Evolutionary conservation across 2,329 filamentous ascomycete genomes (phyloP).

Genomic region (Fusarium floridanum): DNA sequence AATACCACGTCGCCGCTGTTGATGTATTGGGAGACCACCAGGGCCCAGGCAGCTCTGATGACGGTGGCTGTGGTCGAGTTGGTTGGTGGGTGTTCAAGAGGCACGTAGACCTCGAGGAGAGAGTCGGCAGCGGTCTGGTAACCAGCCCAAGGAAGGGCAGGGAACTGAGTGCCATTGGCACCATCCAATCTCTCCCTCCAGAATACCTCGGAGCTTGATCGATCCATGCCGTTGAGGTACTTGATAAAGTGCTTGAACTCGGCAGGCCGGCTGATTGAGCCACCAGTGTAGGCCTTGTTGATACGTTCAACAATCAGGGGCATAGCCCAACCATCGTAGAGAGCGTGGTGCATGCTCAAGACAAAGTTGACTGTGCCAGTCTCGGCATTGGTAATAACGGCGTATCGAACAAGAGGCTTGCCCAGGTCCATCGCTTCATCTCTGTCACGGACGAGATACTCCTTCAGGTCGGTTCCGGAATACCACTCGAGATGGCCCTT

Average conservation of each 20-base stretch:
- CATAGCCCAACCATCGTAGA: conserved; percentile 69
- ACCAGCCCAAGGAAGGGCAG: conserved; percentile 55
- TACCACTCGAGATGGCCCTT: conserved; percentile 54
- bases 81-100: conserved; percentile 49
- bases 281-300: conserved; percentile 58
- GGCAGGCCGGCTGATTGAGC: conserved; percentile 49
- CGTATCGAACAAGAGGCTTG: conserved; percentile 60
- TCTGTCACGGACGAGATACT: conserved; percentile 57
- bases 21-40: conserved; percentile 66
- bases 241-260: conserved; percentile 65
- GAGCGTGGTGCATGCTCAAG: conserved; percentile 67
- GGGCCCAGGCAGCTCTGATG: conserved; percentile 70
- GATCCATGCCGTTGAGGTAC: conserved; percentile 58
- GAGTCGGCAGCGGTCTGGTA: conserved; percentile 54
- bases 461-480: conserved; percentile 50
- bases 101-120: conserved; percentile 65
- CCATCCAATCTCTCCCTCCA: conserved; percentile 62
- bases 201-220: conserved; percentile 57
- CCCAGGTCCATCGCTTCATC: conserved; percentile 59
- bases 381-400: conserved; percentile 52
- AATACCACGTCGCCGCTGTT: conserved; percentile 67
- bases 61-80: conserved; percentile 67
- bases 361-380: conserved; percentile 59
- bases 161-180: conserved; percentile 62
- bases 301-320: conserved; percentile 62